Percentiles rank a stretch among this genome's conserved stretches.
These are phyloP conservation scores for Suhomyces canberraensis DNA, from an alignment of 805 yeast species.

Conservation along the genomic window DNA sequence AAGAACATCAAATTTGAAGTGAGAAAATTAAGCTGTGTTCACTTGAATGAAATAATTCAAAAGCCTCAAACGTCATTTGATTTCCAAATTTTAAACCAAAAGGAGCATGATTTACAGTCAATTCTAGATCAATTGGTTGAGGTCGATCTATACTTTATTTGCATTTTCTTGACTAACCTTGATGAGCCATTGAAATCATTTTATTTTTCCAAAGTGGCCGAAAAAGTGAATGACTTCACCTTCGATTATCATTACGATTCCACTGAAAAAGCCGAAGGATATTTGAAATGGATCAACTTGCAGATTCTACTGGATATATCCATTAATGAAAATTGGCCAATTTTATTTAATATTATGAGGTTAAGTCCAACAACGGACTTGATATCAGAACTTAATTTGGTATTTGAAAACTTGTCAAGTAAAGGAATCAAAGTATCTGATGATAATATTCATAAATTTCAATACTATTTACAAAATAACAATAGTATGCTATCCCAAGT, in stretches of 20 bases:
- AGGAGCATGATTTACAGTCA: neutral
- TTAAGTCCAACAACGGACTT: constrained; percentile 17
- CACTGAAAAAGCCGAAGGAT: constrained; percentile 36
- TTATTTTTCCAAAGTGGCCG: neutral
- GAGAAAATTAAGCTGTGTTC: constrained; percentile 39
- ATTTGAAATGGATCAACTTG: constrained; percentile 18
- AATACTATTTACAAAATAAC: constrained; percentile 36
- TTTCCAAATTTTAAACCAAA: neutral
- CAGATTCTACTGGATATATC: constrained; percentile 1
- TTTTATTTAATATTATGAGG: constrained; percentile 15
- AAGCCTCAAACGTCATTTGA: neutral
- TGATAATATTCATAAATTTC: constrained; percentile 24
- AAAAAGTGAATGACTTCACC: neutral
- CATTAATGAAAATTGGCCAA: constrained; percentile 13
- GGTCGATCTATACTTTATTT: neutral
- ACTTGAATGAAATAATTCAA: constrained; percentile 20
- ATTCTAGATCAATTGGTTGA: neutral
- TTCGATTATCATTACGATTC: constrained; percentile 35
- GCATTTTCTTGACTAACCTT: neutral
- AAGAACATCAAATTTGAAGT: constrained; percentile 36
- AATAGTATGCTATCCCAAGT: constrained; percentile 37
- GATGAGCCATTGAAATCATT: neutral
- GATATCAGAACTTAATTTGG: constrained; percentile 26
- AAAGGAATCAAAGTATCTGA: constrained; percentile 3
- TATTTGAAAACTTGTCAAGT: constrained; percentile 14